Evolutionary conservation across 345 rosid genomes (phyloP).

Genomic region (Crucihimalaya himalaica): DNA sequence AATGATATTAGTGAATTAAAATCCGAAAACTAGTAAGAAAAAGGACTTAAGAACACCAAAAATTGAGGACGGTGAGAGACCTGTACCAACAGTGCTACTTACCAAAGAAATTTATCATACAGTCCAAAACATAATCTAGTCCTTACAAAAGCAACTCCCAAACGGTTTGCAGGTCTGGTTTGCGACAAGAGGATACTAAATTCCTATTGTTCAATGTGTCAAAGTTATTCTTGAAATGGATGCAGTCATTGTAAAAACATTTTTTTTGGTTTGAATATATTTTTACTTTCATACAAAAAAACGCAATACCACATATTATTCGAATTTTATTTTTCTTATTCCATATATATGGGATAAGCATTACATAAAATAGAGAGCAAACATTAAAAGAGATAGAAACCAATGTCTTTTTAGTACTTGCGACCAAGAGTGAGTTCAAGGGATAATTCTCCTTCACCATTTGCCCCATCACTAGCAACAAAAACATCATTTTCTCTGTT

Average conservation of each 20-base stretch:
- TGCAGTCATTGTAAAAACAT: no score
- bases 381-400: not conserved
- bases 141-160: no score
- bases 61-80: no score
- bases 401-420: conserved; percentile 6
- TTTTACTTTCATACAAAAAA: no score
- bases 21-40: not conserved
- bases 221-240: no score
- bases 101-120: no score
- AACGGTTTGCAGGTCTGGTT: no score
- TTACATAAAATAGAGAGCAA: conserved; percentile 10
- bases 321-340: conserved; percentile 10
- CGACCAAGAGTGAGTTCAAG: conserved; percentile 35
- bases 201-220: no score
- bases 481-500: not conserved
- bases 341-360: not conserved
- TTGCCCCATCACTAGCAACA: not conserved
- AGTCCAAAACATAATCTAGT: no score
- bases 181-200: no score
- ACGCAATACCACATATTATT: not conserved
- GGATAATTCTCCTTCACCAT: not conserved
- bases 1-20: not conserved
- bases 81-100: no score
- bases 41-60: not conserved
- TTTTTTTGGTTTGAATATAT: no score